Base-by-base conservation (phyloP, 1,284 basidiomycete genomes). In the Ustilago nuda region DNA sequence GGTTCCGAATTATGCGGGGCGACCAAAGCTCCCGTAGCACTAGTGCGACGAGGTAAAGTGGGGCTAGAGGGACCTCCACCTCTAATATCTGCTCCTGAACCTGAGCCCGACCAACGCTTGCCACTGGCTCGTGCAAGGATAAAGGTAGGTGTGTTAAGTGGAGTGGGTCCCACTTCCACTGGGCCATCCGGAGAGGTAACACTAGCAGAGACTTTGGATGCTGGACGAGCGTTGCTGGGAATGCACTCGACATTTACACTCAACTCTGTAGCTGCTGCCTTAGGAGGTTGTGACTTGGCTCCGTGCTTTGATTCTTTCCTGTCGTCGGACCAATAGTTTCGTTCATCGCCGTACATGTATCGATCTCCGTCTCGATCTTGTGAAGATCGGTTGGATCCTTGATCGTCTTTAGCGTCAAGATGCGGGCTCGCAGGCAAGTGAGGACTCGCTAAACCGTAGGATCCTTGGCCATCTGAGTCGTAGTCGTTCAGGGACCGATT, bases 101-200 rank as follows among this genome's bases (percentile, higher is more conserved):
- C 65, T 0, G 78, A 78, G 2, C 74, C 66, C 8, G 72, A 71
- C 2, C 72, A 56, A 12, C 73, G 61, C 56, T 78, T 79, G 33
- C 77, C 78, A 19, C 65, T 71, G 0, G 79, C 56, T 12, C 79
- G 43, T 8, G 78, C 69, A 9, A 82, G 72, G 37, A 81, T 78
- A 23, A 81, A 79, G 0, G 81, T 83, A 9, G 83, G 83, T 39
- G 83, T 84, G 60, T 84, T 84, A 27, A 80, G 76, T n/a, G 83
- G 83, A 19, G 83, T 84, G 3, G 83, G 83, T 0, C 82, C 83
- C 1, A 78, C 72, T 48, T 78, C 71, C 27, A 74, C 62, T 19
- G 65, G 65, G 27, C 61, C 68, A 48, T 63, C 68, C n/a, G 66
- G 75, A 41, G 67, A 70, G 3, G 41, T 63, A n/a, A 60, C 56